phyloP scores from a whole-genome alignment of 139 green algal species.

The Chloropicon primus region DNA sequence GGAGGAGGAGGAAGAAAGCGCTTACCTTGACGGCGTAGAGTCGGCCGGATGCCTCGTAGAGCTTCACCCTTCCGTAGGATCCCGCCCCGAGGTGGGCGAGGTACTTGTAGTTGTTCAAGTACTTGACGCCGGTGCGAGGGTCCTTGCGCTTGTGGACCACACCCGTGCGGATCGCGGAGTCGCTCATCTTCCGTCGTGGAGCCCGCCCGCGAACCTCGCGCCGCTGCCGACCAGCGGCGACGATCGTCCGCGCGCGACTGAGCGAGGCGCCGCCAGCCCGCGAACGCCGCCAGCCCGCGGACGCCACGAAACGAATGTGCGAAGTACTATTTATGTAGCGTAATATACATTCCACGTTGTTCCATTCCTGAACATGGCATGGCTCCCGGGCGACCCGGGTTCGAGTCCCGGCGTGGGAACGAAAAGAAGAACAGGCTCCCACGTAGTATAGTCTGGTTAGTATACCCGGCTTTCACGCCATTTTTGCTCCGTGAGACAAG shows the following conservation, averaged over 20 bases:
- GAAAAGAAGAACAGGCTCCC: background rate
- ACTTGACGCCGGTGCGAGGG: background rate
- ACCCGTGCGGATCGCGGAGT: background rate
- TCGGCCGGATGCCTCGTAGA: background rate
- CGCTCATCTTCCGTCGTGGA: no score
- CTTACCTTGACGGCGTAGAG: background rate
- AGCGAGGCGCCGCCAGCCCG: no score
- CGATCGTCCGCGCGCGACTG: no score
- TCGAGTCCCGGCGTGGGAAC: background rate
- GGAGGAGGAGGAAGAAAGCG: no score
- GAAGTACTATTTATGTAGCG: no score
- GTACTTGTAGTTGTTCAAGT: background rate
- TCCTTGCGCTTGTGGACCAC: background rate
- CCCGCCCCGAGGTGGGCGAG: background rate
- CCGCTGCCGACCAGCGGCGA: no score
- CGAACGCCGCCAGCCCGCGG: no score
- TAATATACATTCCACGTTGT: no score
- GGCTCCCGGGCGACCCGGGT: background rate
- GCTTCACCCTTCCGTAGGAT: background rate
- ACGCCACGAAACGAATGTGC: no score
- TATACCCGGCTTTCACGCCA: background rate
- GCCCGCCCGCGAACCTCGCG: no score
- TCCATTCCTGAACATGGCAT: background rate
- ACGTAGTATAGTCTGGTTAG: background rate
- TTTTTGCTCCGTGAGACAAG: no score